phyloP scores from a whole-genome alignment of 1,139 yeast genomes.

The Geotrichum citri-aurantii region DNA sequence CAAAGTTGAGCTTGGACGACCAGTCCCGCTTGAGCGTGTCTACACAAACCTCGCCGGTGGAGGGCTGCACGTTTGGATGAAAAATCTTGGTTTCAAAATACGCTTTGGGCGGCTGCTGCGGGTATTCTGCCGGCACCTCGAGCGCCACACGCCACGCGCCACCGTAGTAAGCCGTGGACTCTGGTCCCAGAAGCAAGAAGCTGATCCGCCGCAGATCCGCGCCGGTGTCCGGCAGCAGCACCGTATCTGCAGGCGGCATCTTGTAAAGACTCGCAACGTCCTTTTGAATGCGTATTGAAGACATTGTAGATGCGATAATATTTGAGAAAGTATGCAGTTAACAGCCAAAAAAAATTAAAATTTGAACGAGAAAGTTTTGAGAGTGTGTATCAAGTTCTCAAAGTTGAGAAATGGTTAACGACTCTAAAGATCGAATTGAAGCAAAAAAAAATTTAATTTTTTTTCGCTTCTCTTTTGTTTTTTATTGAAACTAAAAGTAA shows the following conservation, averaged over 20 bases:
- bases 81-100: conserved; percentile 50
- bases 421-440: too few relatives aligned
- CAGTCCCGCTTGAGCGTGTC: conserved; percentile 64
- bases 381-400: too few relatives aligned
- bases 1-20: conserved; percentile 51
- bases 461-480: too few relatives aligned
- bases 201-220: conserved; percentile 13
- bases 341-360: too few relatives aligned
- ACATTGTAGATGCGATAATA: not conserved
- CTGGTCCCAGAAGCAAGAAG: conserved; percentile 46
- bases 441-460: too few relatives aligned
- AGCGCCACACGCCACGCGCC: conserved; percentile 54
- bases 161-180: conserved; percentile 46
- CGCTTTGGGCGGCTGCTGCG: conserved; percentile 58
- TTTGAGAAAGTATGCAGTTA: too few relatives aligned
- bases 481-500: not conserved
- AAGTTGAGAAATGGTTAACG: too few relatives aligned
- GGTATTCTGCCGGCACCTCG: conserved; percentile 49
- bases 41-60: conserved; percentile 76
- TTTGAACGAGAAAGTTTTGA: not conserved
- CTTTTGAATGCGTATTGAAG: conserved; percentile 18
- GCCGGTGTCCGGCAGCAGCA: conserved; percentile 11
- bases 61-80: conserved; percentile 66
- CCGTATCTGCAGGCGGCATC: conserved; percentile 22
- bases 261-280: conserved; percentile 19